These are phyloP conservation scores for Coemansia sp. DNA, from an alignment of 192 early-diverging fungal genomes.

Conservation along the genomic window DNA sequence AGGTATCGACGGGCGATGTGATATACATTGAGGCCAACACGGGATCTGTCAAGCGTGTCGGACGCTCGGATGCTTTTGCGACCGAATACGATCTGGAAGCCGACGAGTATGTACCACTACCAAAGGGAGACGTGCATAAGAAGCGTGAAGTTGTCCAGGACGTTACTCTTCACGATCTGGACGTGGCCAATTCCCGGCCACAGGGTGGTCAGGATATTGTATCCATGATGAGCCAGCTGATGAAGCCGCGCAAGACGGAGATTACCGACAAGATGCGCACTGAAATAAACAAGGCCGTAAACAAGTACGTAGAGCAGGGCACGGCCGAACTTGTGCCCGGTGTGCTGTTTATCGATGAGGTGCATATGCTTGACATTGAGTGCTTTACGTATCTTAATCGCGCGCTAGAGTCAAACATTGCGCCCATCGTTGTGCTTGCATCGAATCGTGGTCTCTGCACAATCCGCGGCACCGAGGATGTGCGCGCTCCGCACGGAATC, in stretches of 20 bases:
- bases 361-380: slow-evolving; percentile 99
- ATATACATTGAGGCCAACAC: slow-evolving; percentile 98
- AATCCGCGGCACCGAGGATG: slow-evolving; percentile 71
- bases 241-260: slow-evolving; percentile 99
- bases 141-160: slow-evolving; percentile 98
- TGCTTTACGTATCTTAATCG: slow-evolving; percentile 99
- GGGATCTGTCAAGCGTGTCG: slow-evolving; percentile 97
- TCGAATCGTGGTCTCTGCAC: slow-evolving; percentile 95
- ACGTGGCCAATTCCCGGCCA: slow-evolving; percentile 93
- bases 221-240: slow-evolving; percentile 97
- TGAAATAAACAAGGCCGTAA: slow-evolving; percentile 99
- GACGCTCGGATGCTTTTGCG: slow-evolving; percentile 95
- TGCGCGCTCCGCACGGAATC: slow-evolving; percentile 87
- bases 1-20: slow-evolving; percentile 92
- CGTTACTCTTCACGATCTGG: slow-evolving; percentile 96
- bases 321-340: slow-evolving; percentile 96
- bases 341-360: slow-evolving; percentile 98
- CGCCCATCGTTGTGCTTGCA: slow-evolving; percentile 97
- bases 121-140: slow-evolving; percentile 98
- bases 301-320: slow-evolving; percentile 98
- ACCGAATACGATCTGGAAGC: slow-evolving; percentile 98
- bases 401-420: slow-evolving; percentile 90
- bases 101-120: slow-evolving; percentile 95
- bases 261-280: slow-evolving; percentile 97
- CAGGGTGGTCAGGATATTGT: slow-evolving; percentile 98